Evolutionary conservation across 1,139 yeast species (phyloP).

Genomic region (Yamadazyma oceani): DNA sequence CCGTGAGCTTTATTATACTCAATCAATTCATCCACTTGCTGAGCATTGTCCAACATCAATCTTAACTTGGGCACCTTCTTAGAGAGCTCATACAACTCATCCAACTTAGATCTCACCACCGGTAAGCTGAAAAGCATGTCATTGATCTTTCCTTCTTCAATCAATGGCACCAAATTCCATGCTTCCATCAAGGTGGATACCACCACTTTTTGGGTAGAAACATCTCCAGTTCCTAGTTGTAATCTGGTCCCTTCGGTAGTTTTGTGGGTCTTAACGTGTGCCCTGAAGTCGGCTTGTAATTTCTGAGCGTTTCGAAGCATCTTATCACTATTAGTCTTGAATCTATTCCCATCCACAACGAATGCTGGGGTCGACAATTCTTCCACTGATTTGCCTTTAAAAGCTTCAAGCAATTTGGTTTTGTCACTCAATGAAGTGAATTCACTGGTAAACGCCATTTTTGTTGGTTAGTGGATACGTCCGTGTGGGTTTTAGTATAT

Average conservation of each 20-base stretch:
- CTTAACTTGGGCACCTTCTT: constrained; percentile 44
- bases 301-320: constrained; percentile 33
- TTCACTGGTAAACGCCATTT: constrained; percentile 16
- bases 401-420: constrained; percentile 20
- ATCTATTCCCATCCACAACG: constrained; percentile 26
- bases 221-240: constrained; percentile 28
- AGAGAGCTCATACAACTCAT: constrained; percentile 49
- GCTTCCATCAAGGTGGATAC: constrained; percentile 74
- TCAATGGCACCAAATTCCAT: constrained; percentile 48
- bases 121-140: constrained; percentile 76
- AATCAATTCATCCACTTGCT: constrained; percentile 52
- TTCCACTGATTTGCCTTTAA: constrained; percentile 24
- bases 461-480: too few relatives aligned
- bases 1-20: constrained; percentile 28
- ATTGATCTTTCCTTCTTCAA: constrained; percentile 44
- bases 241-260: constrained; percentile 35
- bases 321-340: constrained; percentile 25
- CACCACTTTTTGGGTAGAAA: constrained; percentile 49
- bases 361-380: constrained; percentile 41
- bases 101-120: constrained; percentile 52
- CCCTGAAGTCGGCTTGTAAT: constrained; percentile 47
- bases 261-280: constrained; percentile 79
- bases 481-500: too few relatives aligned
- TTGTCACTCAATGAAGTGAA: constrained; percentile 26
- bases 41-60: constrained; percentile 60